phyloP scores from a whole-genome alignment of 225 moss, liverwort and hornwort species.

The Thuidium tamariscinum region DNA sequence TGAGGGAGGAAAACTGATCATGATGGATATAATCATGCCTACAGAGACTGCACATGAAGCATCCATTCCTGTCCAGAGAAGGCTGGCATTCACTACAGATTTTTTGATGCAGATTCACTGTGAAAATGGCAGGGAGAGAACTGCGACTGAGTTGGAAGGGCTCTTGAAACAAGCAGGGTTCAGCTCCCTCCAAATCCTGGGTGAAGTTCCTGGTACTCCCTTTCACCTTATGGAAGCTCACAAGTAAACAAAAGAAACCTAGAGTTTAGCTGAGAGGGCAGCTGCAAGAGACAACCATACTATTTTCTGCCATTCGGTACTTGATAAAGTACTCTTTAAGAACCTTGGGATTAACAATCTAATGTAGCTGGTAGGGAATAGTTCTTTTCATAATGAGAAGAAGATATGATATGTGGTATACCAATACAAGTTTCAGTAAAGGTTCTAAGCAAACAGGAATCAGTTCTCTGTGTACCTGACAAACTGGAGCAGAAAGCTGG shows the following conservation, averaged over 20 bases:
- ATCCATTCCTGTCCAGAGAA: background rate
- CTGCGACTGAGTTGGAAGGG: background rate
- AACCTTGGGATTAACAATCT: background rate
- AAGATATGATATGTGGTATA: background rate
- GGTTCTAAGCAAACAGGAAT: background rate
- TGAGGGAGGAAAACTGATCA: background rate
- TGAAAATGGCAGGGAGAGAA: background rate
- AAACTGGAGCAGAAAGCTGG: background rate
- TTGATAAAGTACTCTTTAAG: background rate
- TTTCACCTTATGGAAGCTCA: background rate
- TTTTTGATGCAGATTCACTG: background rate
- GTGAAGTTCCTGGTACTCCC: background rate
- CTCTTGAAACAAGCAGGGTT: background rate
- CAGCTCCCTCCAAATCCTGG: background rate
- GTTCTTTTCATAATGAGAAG: no score
- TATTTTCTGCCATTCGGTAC: background rate
- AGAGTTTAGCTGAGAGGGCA: background rate
- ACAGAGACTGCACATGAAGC: background rate
- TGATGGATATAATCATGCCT: background rate
- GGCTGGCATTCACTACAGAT: fast-evolving
- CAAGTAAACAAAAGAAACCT: background rate
- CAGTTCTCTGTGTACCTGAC: background rate
- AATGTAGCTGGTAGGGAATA: background rate
- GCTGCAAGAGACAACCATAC: background rate
- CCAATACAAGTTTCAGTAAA: background rate